Conservation (phyloP, 2,329 filamentous ascomycete species). For the Plenodomus tracheiphilus region DNA sequence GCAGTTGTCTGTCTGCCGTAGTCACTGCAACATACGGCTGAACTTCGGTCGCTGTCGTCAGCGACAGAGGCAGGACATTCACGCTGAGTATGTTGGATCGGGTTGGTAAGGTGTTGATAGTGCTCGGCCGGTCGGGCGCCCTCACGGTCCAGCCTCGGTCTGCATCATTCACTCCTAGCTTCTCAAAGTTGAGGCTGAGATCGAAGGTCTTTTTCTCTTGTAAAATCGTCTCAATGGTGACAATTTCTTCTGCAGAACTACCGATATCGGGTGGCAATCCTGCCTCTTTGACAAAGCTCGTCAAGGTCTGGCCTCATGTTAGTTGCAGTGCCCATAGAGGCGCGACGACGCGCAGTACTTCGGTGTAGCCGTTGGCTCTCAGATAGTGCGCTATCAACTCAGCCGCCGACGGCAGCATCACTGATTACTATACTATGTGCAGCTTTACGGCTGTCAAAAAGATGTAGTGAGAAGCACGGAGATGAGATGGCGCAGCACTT, state of each 20-base stretch:
- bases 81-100: constrained; percentile 59
- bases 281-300: constrained; percentile 62
- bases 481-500: too few relatives aligned
- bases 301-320: constrained; percentile 53
- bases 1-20: constrained; percentile 49
- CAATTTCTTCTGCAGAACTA: constrained; percentile 43
- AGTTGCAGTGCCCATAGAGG: constrained; percentile 2
- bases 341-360: constrained; percentile 35
- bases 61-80: constrained; percentile 47
- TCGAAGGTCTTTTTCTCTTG: constrained; percentile 64
- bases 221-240: constrained; percentile 63
- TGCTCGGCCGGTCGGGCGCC: constrained; percentile 52
- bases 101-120: constrained; percentile 50
- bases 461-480: too few relatives aligned
- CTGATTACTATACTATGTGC: background rate
- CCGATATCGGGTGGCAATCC: constrained; percentile 57
- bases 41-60: constrained; percentile 9
- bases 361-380: constrained; percentile 44
- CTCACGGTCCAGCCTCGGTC: constrained; percentile 48
- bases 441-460: background rate
- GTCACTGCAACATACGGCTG: constrained; percentile 38
- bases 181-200: constrained; percentile 59
- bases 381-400: constrained; percentile 50
- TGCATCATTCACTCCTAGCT: constrained; percentile 51
- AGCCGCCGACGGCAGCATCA: constrained; percentile 44